phyloP scores from a whole-genome alignment of 2,329 filamentous ascomycete genomes.

The Rachicladosporium sp. region DNA sequence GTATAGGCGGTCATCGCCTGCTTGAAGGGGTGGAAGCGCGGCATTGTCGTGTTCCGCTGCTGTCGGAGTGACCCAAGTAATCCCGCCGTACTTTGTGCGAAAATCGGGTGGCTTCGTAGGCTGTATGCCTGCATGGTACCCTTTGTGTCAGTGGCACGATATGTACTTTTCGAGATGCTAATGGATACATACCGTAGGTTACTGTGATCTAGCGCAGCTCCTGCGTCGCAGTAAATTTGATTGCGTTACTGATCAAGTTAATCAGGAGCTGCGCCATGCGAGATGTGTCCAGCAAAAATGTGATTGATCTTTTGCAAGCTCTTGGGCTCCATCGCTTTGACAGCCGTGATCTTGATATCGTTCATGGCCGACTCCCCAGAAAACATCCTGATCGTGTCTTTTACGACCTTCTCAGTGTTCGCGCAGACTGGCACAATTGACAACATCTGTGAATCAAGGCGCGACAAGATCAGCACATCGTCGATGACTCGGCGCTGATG shows the following conservation, averaged over 20 bases:
- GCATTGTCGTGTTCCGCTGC: too few relatives aligned
- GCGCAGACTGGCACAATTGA: slow-evolving; percentile 27
- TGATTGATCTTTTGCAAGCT: slow-evolving; percentile 24
- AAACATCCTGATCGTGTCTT: slow-evolving; percentile 26
- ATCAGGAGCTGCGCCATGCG: slow-evolving; percentile 32
- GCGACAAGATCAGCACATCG: slow-evolving; percentile 34
- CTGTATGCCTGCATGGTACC: slow-evolving; percentile 9
- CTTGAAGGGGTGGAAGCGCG: too few relatives aligned
- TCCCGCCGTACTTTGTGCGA: slow-evolving; percentile 23
- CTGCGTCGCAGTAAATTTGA: slow-evolving; percentile 34
- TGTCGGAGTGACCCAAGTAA: slow-evolving; percentile 23
- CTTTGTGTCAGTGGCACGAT: too few relatives aligned
- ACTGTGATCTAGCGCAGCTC: slow-evolving; percentile 26
- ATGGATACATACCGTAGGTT: slow-evolving; percentile 6
- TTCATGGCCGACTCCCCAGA: slow-evolving; percentile 25
- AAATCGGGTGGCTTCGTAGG: slow-evolving; percentile 9
- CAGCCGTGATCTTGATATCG: slow-evolving; percentile 22
- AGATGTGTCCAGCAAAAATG: slow-evolving; percentile 30
- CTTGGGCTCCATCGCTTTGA: slow-evolving; percentile 26
- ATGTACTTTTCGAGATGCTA: too few relatives aligned
- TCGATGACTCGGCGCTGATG: slow-evolving; percentile 33
- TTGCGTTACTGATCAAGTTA: slow-evolving; percentile 34
- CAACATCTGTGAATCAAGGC: slow-evolving; percentile 20
- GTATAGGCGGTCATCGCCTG: slow-evolving; percentile 7
- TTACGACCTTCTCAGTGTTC: slow-evolving; percentile 21